Evolutionary conservation across 2,329 filamentous ascomycete genomes (phyloP).

Genomic region (Cytospora piceae): DNA sequence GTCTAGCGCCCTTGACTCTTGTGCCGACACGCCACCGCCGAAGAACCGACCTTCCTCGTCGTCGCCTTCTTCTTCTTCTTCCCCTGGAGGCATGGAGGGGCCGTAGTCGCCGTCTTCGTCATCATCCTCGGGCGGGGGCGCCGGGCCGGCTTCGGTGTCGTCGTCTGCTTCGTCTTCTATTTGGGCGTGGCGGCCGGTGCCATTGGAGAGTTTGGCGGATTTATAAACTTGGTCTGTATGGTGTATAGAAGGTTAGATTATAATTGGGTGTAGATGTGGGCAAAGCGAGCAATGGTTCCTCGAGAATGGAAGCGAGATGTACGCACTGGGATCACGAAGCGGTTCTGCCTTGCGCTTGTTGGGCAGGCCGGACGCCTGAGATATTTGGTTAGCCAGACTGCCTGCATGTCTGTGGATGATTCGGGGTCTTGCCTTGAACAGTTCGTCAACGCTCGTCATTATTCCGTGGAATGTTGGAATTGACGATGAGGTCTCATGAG

Average conservation of each 20-base stretch:
- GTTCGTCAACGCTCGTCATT: conserved; percentile 63
- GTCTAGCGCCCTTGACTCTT: conserved; percentile 83
- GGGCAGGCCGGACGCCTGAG: conserved; percentile 48
- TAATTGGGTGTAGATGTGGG: no score
- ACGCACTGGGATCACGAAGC: conserved; percentile 64
- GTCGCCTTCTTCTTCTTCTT: conserved; percentile 52
- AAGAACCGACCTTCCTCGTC: conserved; percentile 97
- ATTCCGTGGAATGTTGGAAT: conserved; percentile 6
- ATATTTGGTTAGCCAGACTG: conserved; percentile 29
- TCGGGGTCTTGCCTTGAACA: conserved; percentile 55
- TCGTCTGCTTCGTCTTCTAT: conserved; percentile 49
- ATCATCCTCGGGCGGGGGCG: conserved; percentile 55
- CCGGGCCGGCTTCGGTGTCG: conserved; percentile 52
- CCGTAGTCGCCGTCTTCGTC: conserved; percentile 55
- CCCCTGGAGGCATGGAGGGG: conserved; percentile 48
- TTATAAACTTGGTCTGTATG: conserved; percentile 65
- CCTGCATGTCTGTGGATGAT: background rate
- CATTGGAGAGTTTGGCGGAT: conserved; percentile 57
- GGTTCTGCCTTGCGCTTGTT: conserved; percentile 68
- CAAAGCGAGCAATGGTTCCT: background rate
- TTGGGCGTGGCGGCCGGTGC: conserved; percentile 48
- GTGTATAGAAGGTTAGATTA: conserved; percentile 11
- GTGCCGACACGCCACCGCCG: conserved; percentile 81
- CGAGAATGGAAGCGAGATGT: conserved; percentile 2
- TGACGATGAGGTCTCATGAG: background rate